Evolutionary conservation across 2,329 filamentous ascomycete species (phyloP).

Genomic region (Colletotrichum cuscutae): DNA sequence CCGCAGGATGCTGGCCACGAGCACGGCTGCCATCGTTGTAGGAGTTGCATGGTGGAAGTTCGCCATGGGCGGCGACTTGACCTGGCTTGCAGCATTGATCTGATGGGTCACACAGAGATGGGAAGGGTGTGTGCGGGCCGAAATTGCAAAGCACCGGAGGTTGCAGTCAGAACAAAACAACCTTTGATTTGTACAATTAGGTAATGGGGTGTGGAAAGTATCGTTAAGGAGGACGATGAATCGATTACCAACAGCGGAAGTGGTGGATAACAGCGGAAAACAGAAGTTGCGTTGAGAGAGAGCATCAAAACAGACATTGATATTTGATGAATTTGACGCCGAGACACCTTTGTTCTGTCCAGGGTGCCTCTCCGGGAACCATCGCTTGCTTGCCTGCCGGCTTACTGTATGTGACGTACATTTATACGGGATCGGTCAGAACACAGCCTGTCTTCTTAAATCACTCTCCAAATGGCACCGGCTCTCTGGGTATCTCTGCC

Average conservation of each 20-base stretch:
- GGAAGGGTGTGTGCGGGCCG: not conserved
- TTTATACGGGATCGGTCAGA: not conserved
- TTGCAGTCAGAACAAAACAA: not conserved
- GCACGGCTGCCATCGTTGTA: slow-evolving; percentile 31
- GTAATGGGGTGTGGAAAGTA: slow-evolving; percentile 1
- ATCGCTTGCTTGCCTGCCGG: not conserved
- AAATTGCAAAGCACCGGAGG: not conserved
- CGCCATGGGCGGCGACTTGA: slow-evolving; percentile 20
- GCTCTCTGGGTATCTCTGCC: slow-evolving; percentile 46
- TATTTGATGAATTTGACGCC: not conserved
- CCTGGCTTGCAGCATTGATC: slow-evolving; percentile 4
- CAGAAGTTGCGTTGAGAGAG: not conserved
- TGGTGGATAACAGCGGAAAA: not conserved
- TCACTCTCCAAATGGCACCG: slow-evolving; percentile 60
- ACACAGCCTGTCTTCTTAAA: not conserved
- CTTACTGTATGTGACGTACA: not conserved
- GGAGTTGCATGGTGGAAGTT: slow-evolving; percentile 33
- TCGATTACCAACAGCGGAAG: not conserved
- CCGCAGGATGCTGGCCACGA: slow-evolving; percentile 32
- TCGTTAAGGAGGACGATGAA: not conserved
- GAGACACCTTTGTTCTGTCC: not conserved
- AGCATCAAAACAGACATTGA: not conserved
- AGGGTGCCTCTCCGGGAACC: not conserved
- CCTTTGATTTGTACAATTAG: slow-evolving; percentile 11
- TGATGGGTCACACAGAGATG: not conserved